A percentile compares a stretch with the other conserved stretches of the same genome.
Conservation (phyloP, 306 rosid species). For the Fagus sylvatica region DNA sequence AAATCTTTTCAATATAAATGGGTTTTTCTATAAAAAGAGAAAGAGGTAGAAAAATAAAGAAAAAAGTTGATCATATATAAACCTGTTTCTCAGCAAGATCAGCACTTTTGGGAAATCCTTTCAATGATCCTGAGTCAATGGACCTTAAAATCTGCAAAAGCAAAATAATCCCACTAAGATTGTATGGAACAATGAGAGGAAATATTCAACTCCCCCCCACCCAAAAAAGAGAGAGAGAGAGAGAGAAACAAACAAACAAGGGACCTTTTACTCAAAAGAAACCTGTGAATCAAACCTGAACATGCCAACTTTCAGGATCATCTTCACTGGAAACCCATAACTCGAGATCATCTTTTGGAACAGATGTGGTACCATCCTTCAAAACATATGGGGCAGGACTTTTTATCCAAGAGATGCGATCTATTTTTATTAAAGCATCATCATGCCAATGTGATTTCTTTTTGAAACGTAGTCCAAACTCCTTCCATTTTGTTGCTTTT, state of each 20-base stretch:
- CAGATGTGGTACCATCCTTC: slow-evolving; percentile 28
- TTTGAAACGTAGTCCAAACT: slow-evolving; percentile 60
- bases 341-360: slow-evolving; percentile 63
- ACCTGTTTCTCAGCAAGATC: slow-evolving; percentile 53
- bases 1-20: slow-evolving; percentile 17
- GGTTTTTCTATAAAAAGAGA: slow-evolving; percentile 8
- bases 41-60: neutral
- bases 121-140: slow-evolving; percentile 88
- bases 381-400: slow-evolving; percentile 49
- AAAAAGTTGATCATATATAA: slow-evolving; percentile 8
- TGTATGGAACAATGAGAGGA: slow-evolving; percentile 24
- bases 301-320: slow-evolving; percentile 87
- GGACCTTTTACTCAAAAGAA: slow-evolving; percentile 18
- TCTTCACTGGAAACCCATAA: slow-evolving; percentile 57
- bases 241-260: neutral
- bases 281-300: slow-evolving; percentile 68
- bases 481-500: slow-evolving; percentile 75
- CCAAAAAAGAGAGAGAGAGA: neutral
- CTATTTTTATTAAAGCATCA: slow-evolving; percentile 74
- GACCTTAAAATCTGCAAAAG: slow-evolving; percentile 80
- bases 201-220: neutral
- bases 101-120: slow-evolving; percentile 75
- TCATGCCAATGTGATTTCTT: slow-evolving; percentile 63
- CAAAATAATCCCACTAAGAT: slow-evolving; percentile 16
- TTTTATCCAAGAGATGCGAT: slow-evolving; percentile 90